Base-by-base conservation (phyloP, 495 filamentous ascomycete species). In the Platismatia glauca region DNA sequence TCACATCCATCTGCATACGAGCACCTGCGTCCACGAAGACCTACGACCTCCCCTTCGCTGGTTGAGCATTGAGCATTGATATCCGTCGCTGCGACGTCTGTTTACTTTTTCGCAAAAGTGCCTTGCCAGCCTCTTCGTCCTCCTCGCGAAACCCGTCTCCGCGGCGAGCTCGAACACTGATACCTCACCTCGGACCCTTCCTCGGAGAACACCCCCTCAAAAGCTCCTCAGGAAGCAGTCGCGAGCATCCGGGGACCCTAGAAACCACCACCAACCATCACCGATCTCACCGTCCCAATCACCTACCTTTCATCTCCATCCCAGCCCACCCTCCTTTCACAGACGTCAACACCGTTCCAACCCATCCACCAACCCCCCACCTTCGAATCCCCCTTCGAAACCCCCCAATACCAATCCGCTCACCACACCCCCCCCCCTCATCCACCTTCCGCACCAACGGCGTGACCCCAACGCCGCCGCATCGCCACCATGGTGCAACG, bases 401-500 rank as follows among this genome's bases (percentile, higher is more conserved):
- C 22, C 29, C 44, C 39, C 48, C 24, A 22, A 22, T 31, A 57
- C 57, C 34, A 38, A 50, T 1, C 48, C 55, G 9, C 2, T 22
- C 38, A 57, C 41, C 29, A 9, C 44, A 53, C 50, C n/a, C 3
- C 38, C 35, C 24, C 46, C 29, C 55, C 29, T 7, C 33, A 41
- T 22, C 6, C 39, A 11, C 1, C 1, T 46, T 50, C 57, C 56
- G 56, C 66, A 39, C 57, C 46, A 43, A 67, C 7, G 12, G 8
- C 11, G 1, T 13, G 8, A 57, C 18, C 48, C 50, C 20, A 38
- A 22, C 27, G 62, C 59, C 22, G n/a, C 20, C 55, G 7, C 56
- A 46, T 46, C 50, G 29, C 61, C 44, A 57, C 9, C 41, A 86
- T 77, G 77, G 79, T 85, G 65, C 76, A 89, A 74, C 75, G 84